Evolutionary conservation across 139 green algal species (phyloP).

Genomic region (Protoeuglena noctilucae): DNA sequence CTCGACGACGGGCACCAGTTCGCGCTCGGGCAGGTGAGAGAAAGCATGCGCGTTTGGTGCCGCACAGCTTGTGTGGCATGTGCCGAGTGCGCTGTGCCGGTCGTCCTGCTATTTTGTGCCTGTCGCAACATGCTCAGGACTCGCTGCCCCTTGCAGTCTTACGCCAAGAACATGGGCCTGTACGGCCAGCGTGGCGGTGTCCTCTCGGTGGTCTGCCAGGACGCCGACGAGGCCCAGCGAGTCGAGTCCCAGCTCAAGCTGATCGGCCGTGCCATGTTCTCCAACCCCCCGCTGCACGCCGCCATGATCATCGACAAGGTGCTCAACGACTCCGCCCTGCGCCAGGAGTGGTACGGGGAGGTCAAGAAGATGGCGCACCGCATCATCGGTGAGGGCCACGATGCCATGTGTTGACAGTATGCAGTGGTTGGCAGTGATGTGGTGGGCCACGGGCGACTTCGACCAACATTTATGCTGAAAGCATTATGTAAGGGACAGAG

Average conservation of each 20-base stretch:
- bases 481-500: too few relatives aligned
- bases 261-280: conserved; percentile 54
- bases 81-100: too few relatives aligned
- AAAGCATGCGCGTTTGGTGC: too few relatives aligned
- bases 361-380: conserved; percentile 70
- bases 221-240: conserved; percentile 11
- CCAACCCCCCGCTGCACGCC: conserved; percentile 60
- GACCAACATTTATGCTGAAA: too few relatives aligned
- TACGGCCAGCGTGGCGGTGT: conserved; percentile 55
- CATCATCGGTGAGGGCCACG: too few relatives aligned
- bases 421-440: too few relatives aligned
- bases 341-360: conserved; percentile 62
- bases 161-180: conserved; percentile 54
- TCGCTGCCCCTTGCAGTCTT: too few relatives aligned
- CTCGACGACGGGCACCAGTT: conserved; percentile 22
- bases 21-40: not conserved
- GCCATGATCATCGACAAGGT: conserved; percentile 55
- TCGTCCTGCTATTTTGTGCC: not conserved
- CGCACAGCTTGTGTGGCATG: too few relatives aligned
- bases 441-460: too few relatives aligned
- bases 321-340: conserved; percentile 42
- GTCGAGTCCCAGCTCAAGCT: conserved; percentile 50
- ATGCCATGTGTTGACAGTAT: too few relatives aligned
- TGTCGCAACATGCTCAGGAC: too few relatives aligned
- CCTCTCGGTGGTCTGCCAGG: conserved; percentile 33